Base-by-base conservation (phyloP, 2,329 filamentous ascomycete genomes). In the Aspergillus novofumigatus region DNA sequence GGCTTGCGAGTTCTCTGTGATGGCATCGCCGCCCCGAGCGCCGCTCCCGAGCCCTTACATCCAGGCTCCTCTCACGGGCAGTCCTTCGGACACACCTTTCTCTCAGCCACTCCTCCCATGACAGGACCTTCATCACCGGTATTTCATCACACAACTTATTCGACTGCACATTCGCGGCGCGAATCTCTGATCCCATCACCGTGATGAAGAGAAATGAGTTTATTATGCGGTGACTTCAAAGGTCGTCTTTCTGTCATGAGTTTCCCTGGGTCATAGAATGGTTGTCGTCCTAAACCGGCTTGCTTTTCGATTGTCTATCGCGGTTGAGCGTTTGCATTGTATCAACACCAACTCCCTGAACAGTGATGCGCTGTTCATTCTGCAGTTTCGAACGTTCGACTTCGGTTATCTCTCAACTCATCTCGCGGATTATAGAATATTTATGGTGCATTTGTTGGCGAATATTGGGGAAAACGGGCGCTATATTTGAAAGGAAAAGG, bases 51-150 rank as follows among this genome's bases (percentile, higher is more conserved):
- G 21, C 60, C 56, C 32, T 53, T 66, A 42, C 64, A 60, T 50
- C 67, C 62, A 50, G 61, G 62, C 17, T 65, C 66, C 7, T 67
- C 68, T 1, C 69, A 47, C 21, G 21, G 10, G 6, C 44, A 67
- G 57, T 64, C 65, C n/a, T 72, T 68, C 51, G 50, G 64, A n/a
- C 65, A 65, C 28, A 61, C 67, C 8, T 69, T 69, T 41, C 62
- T 73, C 23, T 69, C 58, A 38, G 62, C 66, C n/a, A 72, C 72
- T 8, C 72, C 73, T 11, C 69, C 71, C 1, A 64, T 64, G 50
- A 74, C 72, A 1, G 67, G 69, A 3, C 72, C 73, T 25, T 69
- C 73, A 14, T 75, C 72, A 7, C 72, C 73, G 8, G 64, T 70
- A 20, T 74, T 72, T 47, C 61, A 63, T 11, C 64, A 62, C 10